Conservation (phyloP, 805 yeast genomes). For the Lipomyces kockii region DNA sequence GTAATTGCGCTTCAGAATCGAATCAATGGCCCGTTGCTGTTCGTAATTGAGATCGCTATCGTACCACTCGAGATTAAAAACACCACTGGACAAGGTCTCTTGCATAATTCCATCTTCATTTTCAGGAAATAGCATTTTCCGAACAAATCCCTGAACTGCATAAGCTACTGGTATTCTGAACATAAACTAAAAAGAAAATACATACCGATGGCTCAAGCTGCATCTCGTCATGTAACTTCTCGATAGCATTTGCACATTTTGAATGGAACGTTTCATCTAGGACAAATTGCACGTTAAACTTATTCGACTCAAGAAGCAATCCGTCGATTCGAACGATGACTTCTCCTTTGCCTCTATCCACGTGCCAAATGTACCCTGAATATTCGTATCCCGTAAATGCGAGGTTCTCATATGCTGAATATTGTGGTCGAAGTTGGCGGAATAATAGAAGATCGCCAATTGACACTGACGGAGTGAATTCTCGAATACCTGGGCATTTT, state of each 20-base stretch:
- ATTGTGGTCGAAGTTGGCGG: conserved; percentile 31
- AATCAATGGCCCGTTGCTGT: conserved; percentile 31
- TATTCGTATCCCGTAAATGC: conserved; percentile 29
- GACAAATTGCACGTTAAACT: conserved; percentile 28
- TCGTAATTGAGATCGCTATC: conserved; percentile 30
- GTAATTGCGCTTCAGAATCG: conserved; percentile 23
- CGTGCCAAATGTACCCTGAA: conserved; percentile 28
- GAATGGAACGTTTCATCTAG: conserved; percentile 11
- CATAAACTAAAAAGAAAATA: background rate
- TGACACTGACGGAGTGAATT: conserved; percentile 30
- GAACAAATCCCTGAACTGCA: conserved; percentile 17
- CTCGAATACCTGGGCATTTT: conserved; percentile 31
- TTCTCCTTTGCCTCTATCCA: conserved; percentile 26
- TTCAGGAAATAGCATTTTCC: conserved; percentile 31
- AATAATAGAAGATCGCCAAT: conserved; percentile 26
- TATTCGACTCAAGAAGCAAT: conserved; percentile 19
- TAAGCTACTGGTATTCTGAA: background rate
- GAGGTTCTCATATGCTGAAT: conserved; percentile 11
- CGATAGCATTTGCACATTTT: conserved; percentile 12
- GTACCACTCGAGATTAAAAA: conserved; percentile 24
- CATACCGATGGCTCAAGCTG: conserved; percentile 3
- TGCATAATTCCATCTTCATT: conserved; percentile 24
- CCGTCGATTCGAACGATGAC: conserved; percentile 28
- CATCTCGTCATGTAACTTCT: conserved; percentile 12
- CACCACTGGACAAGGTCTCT: conserved; percentile 17